Evolutionary conservation across 805 yeast genomes (phyloP).

Genomic region (Priceomyces carsonii): DNA sequence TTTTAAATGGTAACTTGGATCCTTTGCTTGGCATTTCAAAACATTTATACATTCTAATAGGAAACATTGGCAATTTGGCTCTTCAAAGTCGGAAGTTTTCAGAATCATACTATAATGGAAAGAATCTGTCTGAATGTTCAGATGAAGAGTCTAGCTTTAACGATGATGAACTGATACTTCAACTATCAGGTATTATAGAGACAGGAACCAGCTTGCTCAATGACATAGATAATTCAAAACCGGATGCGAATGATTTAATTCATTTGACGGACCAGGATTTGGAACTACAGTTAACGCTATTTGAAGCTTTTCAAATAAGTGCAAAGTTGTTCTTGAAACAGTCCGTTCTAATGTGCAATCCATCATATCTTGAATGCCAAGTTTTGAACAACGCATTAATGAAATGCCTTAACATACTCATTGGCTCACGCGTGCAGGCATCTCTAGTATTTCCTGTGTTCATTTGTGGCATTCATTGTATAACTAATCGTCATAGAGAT

Average conservation of each 20-base stretch:
- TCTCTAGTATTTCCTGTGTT: conserved; percentile 76
- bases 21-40: conserved; percentile 75
- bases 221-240: conserved; percentile 51
- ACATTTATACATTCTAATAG: conserved; percentile 64
- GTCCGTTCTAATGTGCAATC: conserved; percentile 58
- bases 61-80: conserved; percentile 65
- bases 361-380: conserved; percentile 65
- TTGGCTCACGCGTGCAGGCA: conserved; percentile 70
- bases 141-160: conserved; percentile 23
- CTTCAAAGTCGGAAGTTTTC: conserved; percentile 45
- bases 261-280: conserved; percentile 48
- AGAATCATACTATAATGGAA: conserved; percentile 9
- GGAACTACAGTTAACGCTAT: conserved; percentile 66
- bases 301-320: conserved; percentile 70
- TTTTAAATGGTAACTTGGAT: conserved; percentile 50
- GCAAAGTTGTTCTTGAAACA: conserved; percentile 69
- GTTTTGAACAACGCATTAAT: conserved; percentile 54
- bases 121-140: conserved; percentile 5
- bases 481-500: conserved; percentile 51
- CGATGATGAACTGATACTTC: conserved; percentile 19
- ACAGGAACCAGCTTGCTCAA: conserved; percentile 28
- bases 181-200: not conserved
- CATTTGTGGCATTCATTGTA: conserved; percentile 72
- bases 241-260: conserved; percentile 49
- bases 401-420: conserved; percentile 57